Evolutionary conservation across 1,284 basidiomycete species (phyloP).

Genomic region (Leccinum insolens): DNA sequence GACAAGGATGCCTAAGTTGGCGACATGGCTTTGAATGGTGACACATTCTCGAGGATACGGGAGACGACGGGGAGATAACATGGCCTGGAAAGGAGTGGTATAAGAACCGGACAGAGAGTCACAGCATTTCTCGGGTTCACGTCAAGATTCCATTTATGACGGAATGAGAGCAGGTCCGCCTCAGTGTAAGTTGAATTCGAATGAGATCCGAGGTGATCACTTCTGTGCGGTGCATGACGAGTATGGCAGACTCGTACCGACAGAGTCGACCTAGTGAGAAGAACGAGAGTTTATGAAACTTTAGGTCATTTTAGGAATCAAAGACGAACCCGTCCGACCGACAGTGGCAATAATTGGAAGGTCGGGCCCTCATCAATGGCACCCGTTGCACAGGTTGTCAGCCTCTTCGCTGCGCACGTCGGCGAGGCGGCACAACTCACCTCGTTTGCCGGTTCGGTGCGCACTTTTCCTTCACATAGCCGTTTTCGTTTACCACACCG

Average conservation of each 20-base stretch:
- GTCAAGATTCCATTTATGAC: slow-evolving; percentile 42
- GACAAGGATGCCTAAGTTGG: slow-evolving; percentile 27
- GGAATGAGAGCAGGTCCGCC: slow-evolving; percentile 31
- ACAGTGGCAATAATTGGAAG: slow-evolving; percentile 22
- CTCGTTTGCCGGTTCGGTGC: slow-evolving; percentile 12
- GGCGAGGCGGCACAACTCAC: slow-evolving; percentile 2
- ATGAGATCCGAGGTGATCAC: slow-evolving; percentile 43
- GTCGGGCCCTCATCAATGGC: slow-evolving; percentile 12
- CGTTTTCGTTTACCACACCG: slow-evolving; percentile 11
- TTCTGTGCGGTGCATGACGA: slow-evolving; percentile 36
- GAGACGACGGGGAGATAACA: slow-evolving; percentile 20
- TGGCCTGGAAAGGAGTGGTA: slow-evolving; percentile 27
- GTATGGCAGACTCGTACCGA: slow-evolving; percentile 43
- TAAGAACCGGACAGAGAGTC: slow-evolving; percentile 32
- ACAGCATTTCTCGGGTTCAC: slow-evolving; percentile 39
- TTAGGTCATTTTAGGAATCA: slow-evolving; percentile 37
- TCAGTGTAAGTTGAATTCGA: slow-evolving; percentile 22
- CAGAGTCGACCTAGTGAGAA: slow-evolving; percentile 27
- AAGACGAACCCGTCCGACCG: slow-evolving; percentile 18
- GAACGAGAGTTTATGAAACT: slow-evolving; percentile 37
- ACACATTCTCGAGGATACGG: slow-evolving; percentile 31
- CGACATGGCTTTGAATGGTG: slow-evolving; percentile 26
- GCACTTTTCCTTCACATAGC: slow-evolving; percentile 28
- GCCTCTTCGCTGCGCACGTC: slow-evolving; percentile 14
- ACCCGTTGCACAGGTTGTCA: slow-evolving; percentile 15